A percentile compares a stretch with the other conserved stretches of the same genome.
Evolutionary conservation across 2,329 filamentous ascomycete genomes (phyloP).

Genomic region (Fonsecaea pugnacius): DNA sequence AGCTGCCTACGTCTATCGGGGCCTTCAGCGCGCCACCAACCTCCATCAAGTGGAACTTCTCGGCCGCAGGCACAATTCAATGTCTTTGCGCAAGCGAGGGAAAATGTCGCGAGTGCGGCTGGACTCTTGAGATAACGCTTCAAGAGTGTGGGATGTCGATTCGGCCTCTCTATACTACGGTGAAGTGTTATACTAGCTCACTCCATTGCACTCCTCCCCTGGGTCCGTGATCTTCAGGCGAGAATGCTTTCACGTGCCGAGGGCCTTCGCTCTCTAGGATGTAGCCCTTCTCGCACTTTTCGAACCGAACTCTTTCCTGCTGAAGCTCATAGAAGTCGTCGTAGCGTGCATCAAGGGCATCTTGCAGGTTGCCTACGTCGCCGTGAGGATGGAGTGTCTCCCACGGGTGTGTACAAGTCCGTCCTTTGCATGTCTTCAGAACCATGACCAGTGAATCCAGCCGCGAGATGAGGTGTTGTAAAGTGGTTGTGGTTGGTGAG

Average conservation of each 20-base stretch:
- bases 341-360: constrained; percentile 41
- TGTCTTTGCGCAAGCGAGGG: background rate
- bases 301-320: constrained; percentile 42
- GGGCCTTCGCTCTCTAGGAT: constrained; percentile 45
- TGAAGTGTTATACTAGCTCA: constrained; percentile 16
- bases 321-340: constrained; percentile 44
- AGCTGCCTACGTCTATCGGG: background rate
- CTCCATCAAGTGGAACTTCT: background rate
- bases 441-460: constrained; percentile 46
- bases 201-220: constrained; percentile 21
- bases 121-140: background rate
- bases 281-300: constrained; percentile 45
- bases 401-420: constrained; percentile 46
- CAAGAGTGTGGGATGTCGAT: background rate
- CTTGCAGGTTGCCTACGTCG: constrained; percentile 39
- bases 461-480: constrained; percentile 37
- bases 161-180: too few relatives aligned
- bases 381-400: constrained; percentile 42
- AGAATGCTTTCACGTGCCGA: constrained; percentile 15
- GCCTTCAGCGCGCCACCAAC: background rate
- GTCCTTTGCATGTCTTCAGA: constrained; percentile 46
- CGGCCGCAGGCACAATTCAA: background rate
- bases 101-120: background rate
- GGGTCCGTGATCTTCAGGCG: background rate
- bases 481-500: constrained; percentile 21